Conservation (phyloP, 164 flowering plant species). For the Vitis riparia region DNA sequence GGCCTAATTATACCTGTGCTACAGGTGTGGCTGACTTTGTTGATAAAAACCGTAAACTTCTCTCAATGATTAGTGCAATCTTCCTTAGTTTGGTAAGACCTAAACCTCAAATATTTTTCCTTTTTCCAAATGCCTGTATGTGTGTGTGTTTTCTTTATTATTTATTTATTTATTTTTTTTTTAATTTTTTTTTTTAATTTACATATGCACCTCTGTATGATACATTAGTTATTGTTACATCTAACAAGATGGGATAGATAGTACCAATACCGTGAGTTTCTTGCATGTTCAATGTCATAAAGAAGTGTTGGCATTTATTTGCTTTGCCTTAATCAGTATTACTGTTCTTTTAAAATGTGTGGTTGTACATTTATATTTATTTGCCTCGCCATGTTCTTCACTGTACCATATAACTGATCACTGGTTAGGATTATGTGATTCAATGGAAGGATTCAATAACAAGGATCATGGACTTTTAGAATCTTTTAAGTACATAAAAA, state of each 20-base stretch:
- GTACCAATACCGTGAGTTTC: background rate
- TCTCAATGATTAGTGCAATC: slow-evolving; percentile 66
- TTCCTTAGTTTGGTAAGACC: slow-evolving; percentile 73
- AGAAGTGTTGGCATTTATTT: no score
- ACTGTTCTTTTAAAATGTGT: no score
- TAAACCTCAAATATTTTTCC: background rate
- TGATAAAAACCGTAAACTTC: slow-evolving; percentile 65
- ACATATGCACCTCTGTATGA: background rate
- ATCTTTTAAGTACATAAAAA: no score
- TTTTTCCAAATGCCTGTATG: no score
- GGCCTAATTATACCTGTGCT: slow-evolving; percentile 14
- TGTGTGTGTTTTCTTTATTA: background rate
- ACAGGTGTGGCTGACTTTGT: slow-evolving; percentile 67
- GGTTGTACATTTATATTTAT: no score
- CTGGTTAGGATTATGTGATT: no score
- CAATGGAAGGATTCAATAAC: no score
- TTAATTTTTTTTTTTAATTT: background rate
- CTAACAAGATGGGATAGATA: background rate
- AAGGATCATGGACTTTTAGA: no score
- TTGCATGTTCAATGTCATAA: no score
- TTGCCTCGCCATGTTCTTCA: no score
- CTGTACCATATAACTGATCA: no score
- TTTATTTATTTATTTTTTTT: background rate
- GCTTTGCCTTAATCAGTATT: no score
- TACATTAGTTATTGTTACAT: background rate